Evolutionary conservation across 805 yeast genomes (phyloP).

Genomic region (Metschnikowia lachancei): DNA sequence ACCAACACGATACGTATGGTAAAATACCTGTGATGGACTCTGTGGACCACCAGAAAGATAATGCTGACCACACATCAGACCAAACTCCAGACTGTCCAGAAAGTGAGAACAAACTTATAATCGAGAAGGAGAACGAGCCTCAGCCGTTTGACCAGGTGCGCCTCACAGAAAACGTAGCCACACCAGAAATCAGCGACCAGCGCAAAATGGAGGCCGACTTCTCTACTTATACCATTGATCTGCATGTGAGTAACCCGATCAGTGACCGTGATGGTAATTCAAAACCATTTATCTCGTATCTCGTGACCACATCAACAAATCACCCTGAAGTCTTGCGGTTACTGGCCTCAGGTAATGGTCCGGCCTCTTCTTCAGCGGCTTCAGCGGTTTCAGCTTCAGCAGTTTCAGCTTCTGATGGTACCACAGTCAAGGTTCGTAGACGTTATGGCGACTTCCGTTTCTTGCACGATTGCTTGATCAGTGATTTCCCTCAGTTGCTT

Average conservation of each 20-base stretch:
- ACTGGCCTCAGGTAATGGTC: constrained; percentile 5
- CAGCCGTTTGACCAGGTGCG: not conserved
- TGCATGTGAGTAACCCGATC: constrained; percentile 57
- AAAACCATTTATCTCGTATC: constrained; percentile 72
- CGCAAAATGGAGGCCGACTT: constrained; percentile 18
- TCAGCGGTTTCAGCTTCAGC: too few relatives aligned
- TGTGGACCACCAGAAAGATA: too few relatives aligned
- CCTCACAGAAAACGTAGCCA: constrained; percentile 28
- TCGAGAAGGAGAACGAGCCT: not conserved
- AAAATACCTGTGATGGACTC: too few relatives aligned
- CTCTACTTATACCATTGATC: constrained; percentile 15
- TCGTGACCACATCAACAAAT: constrained; percentile 61
- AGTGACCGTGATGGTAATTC: constrained; percentile 68
- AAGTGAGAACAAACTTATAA: not conserved
- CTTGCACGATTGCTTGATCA: constrained; percentile 67
- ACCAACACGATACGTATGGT: too few relatives aligned
- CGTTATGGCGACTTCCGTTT: constrained; percentile 86
- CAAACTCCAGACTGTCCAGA: too few relatives aligned
- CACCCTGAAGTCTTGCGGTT: constrained; percentile 52
- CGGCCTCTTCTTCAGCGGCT: not conserved
- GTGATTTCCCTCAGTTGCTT: constrained; percentile 80
- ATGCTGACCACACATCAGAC: too few relatives aligned
- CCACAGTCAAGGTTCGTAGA: constrained; percentile 58
- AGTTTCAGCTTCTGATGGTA: too few relatives aligned
- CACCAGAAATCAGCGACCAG: constrained; percentile 7